Evolutionary conservation across 108 stramenopile genomes (phyloP).

Genomic region (Schizochytrium sp.): DNA sequence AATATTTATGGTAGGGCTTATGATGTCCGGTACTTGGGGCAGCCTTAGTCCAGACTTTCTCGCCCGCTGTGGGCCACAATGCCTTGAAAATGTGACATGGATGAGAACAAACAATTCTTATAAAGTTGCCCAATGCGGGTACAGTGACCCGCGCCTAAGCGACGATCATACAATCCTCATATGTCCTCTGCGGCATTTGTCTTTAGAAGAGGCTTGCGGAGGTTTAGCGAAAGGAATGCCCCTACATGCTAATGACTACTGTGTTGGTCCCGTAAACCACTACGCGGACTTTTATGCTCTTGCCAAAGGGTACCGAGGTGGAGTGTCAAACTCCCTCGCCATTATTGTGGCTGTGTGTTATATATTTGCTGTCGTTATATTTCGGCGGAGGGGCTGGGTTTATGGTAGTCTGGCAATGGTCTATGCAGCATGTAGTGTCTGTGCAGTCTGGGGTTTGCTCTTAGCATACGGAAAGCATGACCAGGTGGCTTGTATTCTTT

Average conservation of each 20-base stretch:
- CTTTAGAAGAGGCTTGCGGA: conserved; percentile 7
- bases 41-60: background rate
- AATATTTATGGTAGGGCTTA: background rate
- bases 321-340: background rate
- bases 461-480: background rate
- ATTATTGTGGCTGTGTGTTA: background rate
- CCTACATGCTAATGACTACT: background rate
- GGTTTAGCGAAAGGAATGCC: background rate
- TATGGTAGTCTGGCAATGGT: background rate
- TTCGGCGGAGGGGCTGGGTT: background rate
- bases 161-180: background rate
- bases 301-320: conserved; percentile 2
- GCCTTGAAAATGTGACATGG: conserved; percentile 21
- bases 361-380: background rate
- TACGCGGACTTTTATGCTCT: background rate
- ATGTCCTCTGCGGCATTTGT: background rate
- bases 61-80: conserved; percentile 15
- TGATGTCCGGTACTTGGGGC: background rate
- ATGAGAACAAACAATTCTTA: background rate
- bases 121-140: background rate
- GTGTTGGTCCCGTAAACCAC: background rate
- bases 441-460: too few relatives aligned
- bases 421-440: background rate
- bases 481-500: background rate
- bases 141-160: background rate